These are phyloP conservation scores for Carex cristatella DNA, from an alignment of 176 grass and related monocot genomes.

Conservation along the genomic window DNA sequence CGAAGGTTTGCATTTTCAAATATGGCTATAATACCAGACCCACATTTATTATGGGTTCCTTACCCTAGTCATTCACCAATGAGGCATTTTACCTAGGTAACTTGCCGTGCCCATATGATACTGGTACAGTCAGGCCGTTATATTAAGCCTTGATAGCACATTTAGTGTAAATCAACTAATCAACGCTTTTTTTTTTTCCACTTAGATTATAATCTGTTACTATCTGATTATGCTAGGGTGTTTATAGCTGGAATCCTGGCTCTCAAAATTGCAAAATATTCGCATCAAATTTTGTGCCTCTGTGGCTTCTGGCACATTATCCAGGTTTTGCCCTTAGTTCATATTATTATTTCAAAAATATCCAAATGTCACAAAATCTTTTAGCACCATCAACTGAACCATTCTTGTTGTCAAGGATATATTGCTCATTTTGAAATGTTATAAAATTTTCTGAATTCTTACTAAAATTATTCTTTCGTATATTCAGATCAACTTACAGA, in stretches of 20 bases:
- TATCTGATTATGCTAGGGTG: slow-evolving; percentile 39
- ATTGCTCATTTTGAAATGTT: neutral
- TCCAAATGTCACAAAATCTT: neutral
- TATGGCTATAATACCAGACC: slow-evolving; percentile 10
- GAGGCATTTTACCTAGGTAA: neutral
- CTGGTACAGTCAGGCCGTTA: neutral
- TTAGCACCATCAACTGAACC: neutral
- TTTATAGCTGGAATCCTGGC: slow-evolving; percentile 45
- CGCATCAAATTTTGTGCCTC: slow-evolving; percentile 82
- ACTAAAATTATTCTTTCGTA: slow-evolving; percentile 1
- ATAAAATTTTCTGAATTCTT: neutral
- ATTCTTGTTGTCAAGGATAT: neutral
- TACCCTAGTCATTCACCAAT: too few relatives aligned
- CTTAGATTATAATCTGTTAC: neutral
- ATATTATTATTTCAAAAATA: slow-evolving; percentile 10
- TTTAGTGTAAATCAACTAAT: neutral
- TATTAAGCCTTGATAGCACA: neutral
- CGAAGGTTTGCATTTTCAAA: neutral
- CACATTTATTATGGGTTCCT: neutral
- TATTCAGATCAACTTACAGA: slow-evolving; percentile 24
- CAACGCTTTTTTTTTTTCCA: too few relatives aligned
- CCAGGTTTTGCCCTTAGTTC: slow-evolving; percentile 26
- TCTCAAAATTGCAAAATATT: slow-evolving; percentile 54
- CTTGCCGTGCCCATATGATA: neutral
- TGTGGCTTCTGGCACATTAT: slow-evolving; percentile 62